A percentile compares a stretch with the other conserved stretches of the same genome.
Evolutionary conservation across 495 filamentous ascomycete genomes (phyloP).

Genomic region (Cryomyces minteri): DNA sequence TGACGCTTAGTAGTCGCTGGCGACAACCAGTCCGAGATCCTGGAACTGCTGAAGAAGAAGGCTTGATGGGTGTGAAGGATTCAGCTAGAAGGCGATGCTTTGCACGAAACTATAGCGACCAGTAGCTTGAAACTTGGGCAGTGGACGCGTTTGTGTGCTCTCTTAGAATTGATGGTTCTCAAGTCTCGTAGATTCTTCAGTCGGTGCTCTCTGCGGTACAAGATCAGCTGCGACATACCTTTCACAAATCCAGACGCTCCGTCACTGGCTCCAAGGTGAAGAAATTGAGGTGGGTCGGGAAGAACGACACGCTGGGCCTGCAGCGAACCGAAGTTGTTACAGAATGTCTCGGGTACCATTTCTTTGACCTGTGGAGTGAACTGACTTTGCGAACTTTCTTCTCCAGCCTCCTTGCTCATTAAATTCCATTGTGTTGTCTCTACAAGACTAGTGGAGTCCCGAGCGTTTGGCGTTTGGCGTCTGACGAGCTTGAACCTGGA

Average conservation of each 20-base stretch:
- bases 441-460: too few relatives aligned
- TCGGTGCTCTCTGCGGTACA: neutral
- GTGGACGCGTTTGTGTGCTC: neutral
- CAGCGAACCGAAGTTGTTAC: too few relatives aligned
- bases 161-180: neutral
- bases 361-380: too few relatives aligned
- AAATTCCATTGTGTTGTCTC: too few relatives aligned
- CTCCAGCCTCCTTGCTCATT: too few relatives aligned
- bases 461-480: too few relatives aligned
- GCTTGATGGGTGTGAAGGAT: constrained; percentile 25
- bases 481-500: too few relatives aligned
- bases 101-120: neutral
- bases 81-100: neutral
- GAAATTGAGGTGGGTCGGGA: too few relatives aligned
- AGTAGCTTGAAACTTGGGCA: neutral
- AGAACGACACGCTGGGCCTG: too few relatives aligned
- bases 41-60: constrained; percentile 51
- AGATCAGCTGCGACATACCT: neutral
- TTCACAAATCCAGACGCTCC: neutral
- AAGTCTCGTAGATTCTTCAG: neutral
- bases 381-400: too few relatives aligned
- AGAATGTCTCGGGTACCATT: too few relatives aligned
- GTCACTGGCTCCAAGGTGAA: too few relatives aligned
- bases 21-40: constrained; percentile 65
- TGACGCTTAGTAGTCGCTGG: constrained; percentile 32